Conservation (phyloP, 2,329 filamentous ascomycete species). For the Herpotrichia juniperi region DNA sequence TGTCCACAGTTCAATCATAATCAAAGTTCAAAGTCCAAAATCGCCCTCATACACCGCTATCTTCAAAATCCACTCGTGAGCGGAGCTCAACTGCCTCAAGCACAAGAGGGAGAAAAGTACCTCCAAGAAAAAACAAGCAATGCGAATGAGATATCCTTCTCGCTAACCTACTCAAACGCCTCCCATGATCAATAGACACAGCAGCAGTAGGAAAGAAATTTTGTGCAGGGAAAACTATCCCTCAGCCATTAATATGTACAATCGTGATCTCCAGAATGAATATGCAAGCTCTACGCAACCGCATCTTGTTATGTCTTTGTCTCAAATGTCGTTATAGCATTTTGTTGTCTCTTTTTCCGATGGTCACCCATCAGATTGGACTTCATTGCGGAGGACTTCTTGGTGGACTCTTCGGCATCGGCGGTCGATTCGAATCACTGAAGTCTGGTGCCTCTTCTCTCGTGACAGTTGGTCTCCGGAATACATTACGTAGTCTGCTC, state of each 20-base stretch:
- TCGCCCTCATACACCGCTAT: background rate
- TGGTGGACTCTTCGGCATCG: conserved; percentile 26
- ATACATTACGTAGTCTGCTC: conserved; percentile 38
- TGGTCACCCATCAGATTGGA: conserved; percentile 7
- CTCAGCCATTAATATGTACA: conserved; percentile 36
- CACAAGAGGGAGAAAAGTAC: conserved; percentile 7
- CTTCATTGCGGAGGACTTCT: conserved; percentile 23
- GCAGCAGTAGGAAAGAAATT: conserved; percentile 19
- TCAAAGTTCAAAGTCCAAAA: too few relatives aligned
- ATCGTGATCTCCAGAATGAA: conserved; percentile 29
- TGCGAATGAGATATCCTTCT: conserved; percentile 11
- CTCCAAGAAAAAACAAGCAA: conserved; percentile 2
- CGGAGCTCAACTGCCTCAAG: background rate
- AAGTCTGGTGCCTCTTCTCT: conserved; percentile 38
- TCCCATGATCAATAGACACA: conserved; percentile 17
- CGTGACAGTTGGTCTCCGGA: conserved; percentile 39
- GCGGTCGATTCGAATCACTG: conserved; percentile 19
- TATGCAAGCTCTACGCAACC: too few relatives aligned
- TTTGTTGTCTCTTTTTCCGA: too few relatives aligned
- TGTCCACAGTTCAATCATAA: too few relatives aligned
- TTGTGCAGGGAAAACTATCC: conserved; percentile 28
- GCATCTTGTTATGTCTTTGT: conserved; percentile 20
- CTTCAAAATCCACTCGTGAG: conserved; percentile 4
- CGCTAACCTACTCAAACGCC: conserved; percentile 26
- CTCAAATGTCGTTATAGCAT: conserved; percentile 17